A percentile compares a stretch with the other conserved stretches of the same genome.
Evolutionary conservation across 495 filamentous ascomycete species (phyloP).

Genomic region (Xylaria castorea): DNA sequence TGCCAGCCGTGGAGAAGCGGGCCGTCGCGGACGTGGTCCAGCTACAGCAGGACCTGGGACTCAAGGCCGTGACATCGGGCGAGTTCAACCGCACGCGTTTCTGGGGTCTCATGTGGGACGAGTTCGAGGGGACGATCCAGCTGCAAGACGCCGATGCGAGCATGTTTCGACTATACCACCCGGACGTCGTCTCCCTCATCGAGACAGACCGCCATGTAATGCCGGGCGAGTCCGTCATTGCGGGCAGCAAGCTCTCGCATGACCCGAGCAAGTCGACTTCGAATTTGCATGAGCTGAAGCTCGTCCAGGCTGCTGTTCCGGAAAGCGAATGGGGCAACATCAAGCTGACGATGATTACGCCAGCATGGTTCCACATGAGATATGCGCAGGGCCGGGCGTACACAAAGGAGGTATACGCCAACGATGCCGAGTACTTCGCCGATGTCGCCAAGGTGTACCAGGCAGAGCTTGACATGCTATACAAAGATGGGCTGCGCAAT

Average conservation of each 20-base stretch:
- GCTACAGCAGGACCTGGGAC: conserved; percentile 69
- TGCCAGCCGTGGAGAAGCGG: conserved; percentile 65
- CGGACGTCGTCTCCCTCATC: conserved; percentile 77
- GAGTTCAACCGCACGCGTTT: conserved; percentile 74
- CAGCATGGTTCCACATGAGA: conserved; percentile 75
- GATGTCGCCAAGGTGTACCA: conserved; percentile 79
- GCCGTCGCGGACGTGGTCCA: conserved; percentile 71
- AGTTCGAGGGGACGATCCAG: conserved; percentile 66
- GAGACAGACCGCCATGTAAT: conserved; percentile 65
- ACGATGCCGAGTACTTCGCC: conserved; percentile 73
- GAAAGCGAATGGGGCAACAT: conserved; percentile 66
- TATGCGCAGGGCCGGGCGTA: conserved; percentile 75
- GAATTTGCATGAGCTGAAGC: conserved; percentile 73
- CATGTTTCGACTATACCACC: conserved; percentile 79
- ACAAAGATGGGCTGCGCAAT: conserved; percentile 72
- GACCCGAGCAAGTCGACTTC: conserved; percentile 65
- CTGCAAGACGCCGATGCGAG: conserved; percentile 70
- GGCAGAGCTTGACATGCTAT: conserved; percentile 67
- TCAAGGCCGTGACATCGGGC: conserved; percentile 70
- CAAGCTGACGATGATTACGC: conserved; percentile 76
- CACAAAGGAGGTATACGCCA: conserved; percentile 66
- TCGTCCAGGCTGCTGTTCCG: conserved; percentile 66
- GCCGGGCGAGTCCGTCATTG: conserved; percentile 76
- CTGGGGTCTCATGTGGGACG: conserved; percentile 77
- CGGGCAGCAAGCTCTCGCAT: conserved; percentile 75